A percentile compares a stretch with the other conserved stretches of the same genome.
Conservation (phyloP, 1,284 basidiomycete genomes). For the Cryptococcus neoformans region DNA sequence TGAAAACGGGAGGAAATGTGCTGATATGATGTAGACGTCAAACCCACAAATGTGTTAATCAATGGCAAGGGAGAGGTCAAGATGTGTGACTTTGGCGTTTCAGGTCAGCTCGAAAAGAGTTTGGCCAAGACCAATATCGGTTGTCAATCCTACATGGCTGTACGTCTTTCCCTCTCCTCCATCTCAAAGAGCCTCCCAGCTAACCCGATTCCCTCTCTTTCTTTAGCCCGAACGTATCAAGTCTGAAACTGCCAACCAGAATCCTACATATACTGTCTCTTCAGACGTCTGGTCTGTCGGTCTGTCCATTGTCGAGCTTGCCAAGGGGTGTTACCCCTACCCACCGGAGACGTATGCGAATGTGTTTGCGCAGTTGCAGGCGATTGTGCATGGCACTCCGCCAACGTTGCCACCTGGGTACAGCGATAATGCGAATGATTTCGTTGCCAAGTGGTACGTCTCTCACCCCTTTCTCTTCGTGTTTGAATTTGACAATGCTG, state of each 20-base stretch:
- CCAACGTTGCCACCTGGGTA: constrained; percentile 69
- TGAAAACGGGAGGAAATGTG: background rate
- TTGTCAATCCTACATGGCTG: constrained; percentile 98
- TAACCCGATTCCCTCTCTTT: background rate
- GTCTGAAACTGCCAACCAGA: constrained; percentile 82
- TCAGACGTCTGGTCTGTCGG: constrained; percentile 99
- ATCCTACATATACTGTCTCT: constrained; percentile 90
- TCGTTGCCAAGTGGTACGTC: constrained; percentile 54
- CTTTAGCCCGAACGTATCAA: constrained; percentile 87
- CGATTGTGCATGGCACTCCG: constrained; percentile 92
- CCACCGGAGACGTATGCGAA: constrained; percentile 98
- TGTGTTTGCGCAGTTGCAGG: constrained; percentile 92
- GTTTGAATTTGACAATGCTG: background rate
- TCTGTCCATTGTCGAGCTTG: constrained; percentile 89
- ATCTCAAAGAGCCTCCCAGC: background rate
- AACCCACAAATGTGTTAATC: constrained; percentile 94
- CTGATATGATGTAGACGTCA: constrained; percentile 57
- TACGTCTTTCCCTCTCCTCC: constrained; percentile 50
- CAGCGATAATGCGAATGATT: constrained; percentile 50
- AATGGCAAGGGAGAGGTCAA: constrained; percentile 88
- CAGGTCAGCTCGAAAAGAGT: constrained; percentile 93
- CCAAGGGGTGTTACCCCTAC: constrained; percentile 90
- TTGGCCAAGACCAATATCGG: constrained; percentile 98
- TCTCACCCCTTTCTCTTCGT: background rate
- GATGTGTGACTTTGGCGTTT: constrained; percentile 97